Evolutionary conservation across 2,329 filamentous ascomycete genomes (phyloP).

Genomic region (Talaromyces sp.): DNA sequence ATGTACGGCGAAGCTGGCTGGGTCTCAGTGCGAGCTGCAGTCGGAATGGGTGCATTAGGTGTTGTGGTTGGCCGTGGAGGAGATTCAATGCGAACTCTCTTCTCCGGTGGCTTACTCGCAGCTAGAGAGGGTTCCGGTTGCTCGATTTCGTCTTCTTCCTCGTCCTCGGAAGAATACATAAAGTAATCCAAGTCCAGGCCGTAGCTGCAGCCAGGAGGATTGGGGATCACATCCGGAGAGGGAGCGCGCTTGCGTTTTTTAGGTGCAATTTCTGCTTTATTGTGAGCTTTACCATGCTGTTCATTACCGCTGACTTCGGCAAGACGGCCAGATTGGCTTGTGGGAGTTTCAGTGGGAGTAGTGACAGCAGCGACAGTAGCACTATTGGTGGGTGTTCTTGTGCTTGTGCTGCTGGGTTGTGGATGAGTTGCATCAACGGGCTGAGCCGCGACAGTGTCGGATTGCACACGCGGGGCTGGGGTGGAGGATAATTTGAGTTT

Average conservation of each 20-base stretch:
- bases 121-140: constrained; percentile 15
- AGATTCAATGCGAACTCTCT: constrained; percentile 5
- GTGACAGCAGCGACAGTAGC: background rate
- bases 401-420: background rate
- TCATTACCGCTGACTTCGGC: background rate
- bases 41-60: background rate
- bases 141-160: constrained; percentile 9
- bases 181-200: constrained; percentile 38
- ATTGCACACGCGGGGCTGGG: background rate
- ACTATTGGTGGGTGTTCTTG: background rate
- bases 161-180: constrained; percentile 18
- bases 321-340: background rate
- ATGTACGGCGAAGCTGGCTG: background rate
- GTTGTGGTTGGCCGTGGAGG: background rate
- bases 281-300: constrained; percentile 2
- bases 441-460: background rate
- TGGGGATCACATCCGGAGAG: constrained; percentile 38
- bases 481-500: background rate
- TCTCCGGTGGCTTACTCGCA: constrained; percentile 2
- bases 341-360: background rate
- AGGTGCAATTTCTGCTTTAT: constrained; percentile 4
- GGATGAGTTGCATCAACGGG: background rate
- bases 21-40: background rate
- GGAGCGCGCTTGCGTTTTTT: constrained; percentile 37
- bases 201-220: constrained; percentile 36